These are phyloP conservation scores for thale cress (Arabidopsis thaliana) DNA, from an alignment of 345 rosid genomes.

Conservation along the genomic window TAIR10.1 NC_003071.7:16687501-16688000, in stretches of 20 bases:
- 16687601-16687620: background rate
- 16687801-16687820: background rate
- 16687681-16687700: background rate
- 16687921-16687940: background rate
- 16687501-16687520: background rate
- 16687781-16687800: background rate
- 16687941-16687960: conserved; percentile 23
- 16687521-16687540: background rate
- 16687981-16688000: conserved; percentile 8
- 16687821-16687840: background rate
- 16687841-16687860: background rate
- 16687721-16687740: background rate
- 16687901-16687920: conserved; percentile 24
- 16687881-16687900: conserved; percentile 12
- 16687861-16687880: conserved; percentile 4
- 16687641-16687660: background rate
- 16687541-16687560: background rate
- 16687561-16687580: background rate
- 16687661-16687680: too few species aligned
- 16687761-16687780: background rate
- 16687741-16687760: too few species aligned
- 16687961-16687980: background rate
- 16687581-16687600: background rate
- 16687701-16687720: background rate
- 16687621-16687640: background rate